phyloP scores from a whole-genome alignment of 768 basidiomycete genomes.

The Tylopilus vinaceipallidus region DNA sequence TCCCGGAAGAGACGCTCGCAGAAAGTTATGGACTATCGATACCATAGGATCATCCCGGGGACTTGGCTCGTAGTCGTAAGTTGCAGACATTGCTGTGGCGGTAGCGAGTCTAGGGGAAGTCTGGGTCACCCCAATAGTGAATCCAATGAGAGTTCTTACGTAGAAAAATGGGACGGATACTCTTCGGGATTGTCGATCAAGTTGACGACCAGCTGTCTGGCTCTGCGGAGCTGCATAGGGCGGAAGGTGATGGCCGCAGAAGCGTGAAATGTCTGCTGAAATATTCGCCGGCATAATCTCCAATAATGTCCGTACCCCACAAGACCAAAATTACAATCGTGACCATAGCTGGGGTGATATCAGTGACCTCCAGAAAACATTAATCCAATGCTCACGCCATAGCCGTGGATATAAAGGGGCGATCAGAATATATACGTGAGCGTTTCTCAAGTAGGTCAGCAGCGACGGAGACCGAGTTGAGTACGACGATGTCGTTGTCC shows the following conservation, averaged over 20 bases:
- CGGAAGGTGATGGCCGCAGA: too few species aligned
- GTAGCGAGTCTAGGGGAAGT: constrained; percentile 25
- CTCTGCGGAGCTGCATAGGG: too few species aligned
- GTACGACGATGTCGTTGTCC: too few species aligned
- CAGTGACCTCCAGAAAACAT: too few species aligned
- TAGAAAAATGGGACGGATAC: neutral
- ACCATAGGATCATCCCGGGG: too few species aligned
- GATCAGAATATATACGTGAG: neutral
- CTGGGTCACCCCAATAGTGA: too few species aligned
- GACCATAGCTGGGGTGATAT: too few species aligned
- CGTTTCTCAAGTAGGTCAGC: neutral
- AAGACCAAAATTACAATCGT: too few species aligned
- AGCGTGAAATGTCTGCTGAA: too few species aligned
- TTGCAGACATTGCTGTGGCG: constrained; percentile 23
- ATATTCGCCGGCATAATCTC: too few species aligned
- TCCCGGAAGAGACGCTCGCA: neutral
- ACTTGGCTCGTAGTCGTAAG: constrained; percentile 12
- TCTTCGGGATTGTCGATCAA: neutral
- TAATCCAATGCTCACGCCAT: neutral
- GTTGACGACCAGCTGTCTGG: too few species aligned
- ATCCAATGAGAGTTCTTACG: neutral
- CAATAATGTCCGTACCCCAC: too few species aligned
- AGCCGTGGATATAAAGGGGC: neutral
- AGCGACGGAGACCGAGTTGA: neutral
- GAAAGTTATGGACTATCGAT: neutral